phyloP scores from a whole-genome alignment of 2,329 filamentous ascomycete species.

The Aureobasidium sp. region DNA sequence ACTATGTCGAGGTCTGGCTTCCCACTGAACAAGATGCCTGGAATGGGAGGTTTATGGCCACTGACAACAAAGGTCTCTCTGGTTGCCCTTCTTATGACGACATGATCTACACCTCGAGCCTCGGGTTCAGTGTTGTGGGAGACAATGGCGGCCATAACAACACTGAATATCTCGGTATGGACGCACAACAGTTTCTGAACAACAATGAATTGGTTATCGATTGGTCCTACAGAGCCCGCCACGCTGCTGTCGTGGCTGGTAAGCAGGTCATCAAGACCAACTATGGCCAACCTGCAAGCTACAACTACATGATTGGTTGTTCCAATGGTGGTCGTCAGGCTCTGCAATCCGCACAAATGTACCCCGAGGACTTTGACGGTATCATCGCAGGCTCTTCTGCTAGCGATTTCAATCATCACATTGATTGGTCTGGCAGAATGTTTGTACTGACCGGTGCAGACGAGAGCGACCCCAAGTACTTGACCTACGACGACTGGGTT shows the following conservation, averaged over 20 bases:
- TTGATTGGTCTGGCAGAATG: slow-evolving; percentile 38
- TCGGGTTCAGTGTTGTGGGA: slow-evolving; percentile 28
- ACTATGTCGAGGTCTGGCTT: slow-evolving; percentile 36
- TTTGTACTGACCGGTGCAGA: slow-evolving; percentile 33
- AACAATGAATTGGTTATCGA: slow-evolving; percentile 27
- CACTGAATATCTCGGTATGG: slow-evolving; percentile 10
- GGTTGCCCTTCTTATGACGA: slow-evolving; percentile 28
- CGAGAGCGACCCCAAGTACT: slow-evolving; percentile 33
- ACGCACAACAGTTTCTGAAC: slow-evolving; percentile 24
- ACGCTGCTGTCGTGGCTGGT: slow-evolving; percentile 25
- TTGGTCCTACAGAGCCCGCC: slow-evolving; percentile 27
- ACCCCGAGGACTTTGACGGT: slow-evolving; percentile 51
- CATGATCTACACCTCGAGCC: slow-evolving; percentile 25
- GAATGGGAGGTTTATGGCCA: slow-evolving; percentile 19
- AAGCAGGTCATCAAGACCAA: slow-evolving; percentile 29
- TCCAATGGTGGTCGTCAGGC: slow-evolving; percentile 54
- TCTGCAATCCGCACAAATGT: slow-evolving; percentile 46
- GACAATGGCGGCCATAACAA: slow-evolving; percentile 25
- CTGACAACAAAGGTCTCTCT: slow-evolving; percentile 28
- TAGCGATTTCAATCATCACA: slow-evolving; percentile 36
- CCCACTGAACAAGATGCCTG: slow-evolving; percentile 22
- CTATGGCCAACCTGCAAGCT: slow-evolving; percentile 31
- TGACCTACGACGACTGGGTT: slow-evolving; percentile 33
- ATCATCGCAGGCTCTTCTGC: slow-evolving; percentile 42
- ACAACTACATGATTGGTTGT: slow-evolving; percentile 51